Evolutionary conservation across 768 basidiomycete genomes (phyloP), one percentile per base, ranked within the genome.

Genomic region (Fistulinella prunicolor): DNA sequence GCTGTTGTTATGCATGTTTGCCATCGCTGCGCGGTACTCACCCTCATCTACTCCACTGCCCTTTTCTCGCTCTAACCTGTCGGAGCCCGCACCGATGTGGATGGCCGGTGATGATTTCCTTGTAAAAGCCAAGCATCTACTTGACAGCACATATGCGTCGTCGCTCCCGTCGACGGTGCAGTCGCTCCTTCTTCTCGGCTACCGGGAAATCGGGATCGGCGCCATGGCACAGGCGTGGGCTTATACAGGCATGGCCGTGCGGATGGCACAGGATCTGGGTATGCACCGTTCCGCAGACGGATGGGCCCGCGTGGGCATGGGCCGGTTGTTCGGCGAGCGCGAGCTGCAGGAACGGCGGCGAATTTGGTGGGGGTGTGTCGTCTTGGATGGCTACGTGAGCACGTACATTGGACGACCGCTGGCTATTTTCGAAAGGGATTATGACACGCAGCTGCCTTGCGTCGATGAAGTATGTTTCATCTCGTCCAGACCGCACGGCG

Each of bases 241-340:
- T 9, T 90, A 86, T 60, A 78, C 83, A 17, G 90, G 91, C 10
- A 88, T 90, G 85, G 90, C 86, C 0, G 83, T 94, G 30, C 78
- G 92, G n/a, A 92, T 94, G 89, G 89, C 89, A 14, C 89, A 90
- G 67, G 89, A 92, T 65, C 65, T 92, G 46, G 89, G 89, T 8
- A 80, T 92, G 78, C 89, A 92, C 59, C 78, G 87, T 29, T 78
- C 76, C 54, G 86, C 90, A 24, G 89, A 91, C 60, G 81, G 82
- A 23, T 92, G 89, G 89, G 77, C 78, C 17, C 68, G 82, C 22
- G 78, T 64, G 46, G 79, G 73, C 14, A 73, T 81, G 45, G 82
- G 82, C 0, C 62, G 53, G 40, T 56, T 90, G 36, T 89, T 90
- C 59, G 74, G 72, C 2, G 67, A 70, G 44, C 71, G 73, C 62